Evolutionary conservation across 352 stramenopile genomes (phyloP).

Genomic region (Bremia lactucae): DNA sequence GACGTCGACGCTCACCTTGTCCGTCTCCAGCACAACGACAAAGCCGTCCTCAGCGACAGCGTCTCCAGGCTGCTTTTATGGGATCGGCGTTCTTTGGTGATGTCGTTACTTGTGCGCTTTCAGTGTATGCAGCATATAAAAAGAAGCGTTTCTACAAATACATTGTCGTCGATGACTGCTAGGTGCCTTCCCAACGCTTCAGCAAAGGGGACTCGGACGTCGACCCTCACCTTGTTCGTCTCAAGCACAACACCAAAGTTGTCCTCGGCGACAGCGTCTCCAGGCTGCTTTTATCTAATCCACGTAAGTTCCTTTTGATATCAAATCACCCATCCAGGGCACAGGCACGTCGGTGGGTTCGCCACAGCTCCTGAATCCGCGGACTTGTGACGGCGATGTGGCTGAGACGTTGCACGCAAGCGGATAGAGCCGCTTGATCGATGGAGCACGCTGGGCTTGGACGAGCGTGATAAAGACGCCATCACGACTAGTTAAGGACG

Average conservation of each 20-base stretch:
- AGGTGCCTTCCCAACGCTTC: constrained; percentile 86
- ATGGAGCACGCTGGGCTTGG: too few species aligned
- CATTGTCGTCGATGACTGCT: constrained; percentile 90
- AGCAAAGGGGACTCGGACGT: constrained; percentile 70
- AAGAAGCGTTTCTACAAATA: constrained; percentile 90
- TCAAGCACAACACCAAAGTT: constrained; percentile 98
- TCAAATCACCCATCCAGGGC: constrained; percentile 91
- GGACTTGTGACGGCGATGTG: constrained; percentile 7
- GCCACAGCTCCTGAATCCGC: constrained; percentile 27
- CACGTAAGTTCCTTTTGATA: constrained; percentile 96
- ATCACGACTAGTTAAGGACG: too few species aligned
- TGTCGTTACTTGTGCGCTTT: constrained; percentile 11
- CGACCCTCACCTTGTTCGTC: too few species aligned
- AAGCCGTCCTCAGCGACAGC: constrained; percentile 91
- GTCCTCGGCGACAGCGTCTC: constrained; percentile 89
- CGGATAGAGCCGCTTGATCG: too few species aligned
- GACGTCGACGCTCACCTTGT: constrained; percentile 86
- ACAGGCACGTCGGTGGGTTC: constrained; percentile 55
- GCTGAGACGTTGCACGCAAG: background rate
- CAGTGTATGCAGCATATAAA: constrained; percentile 66
- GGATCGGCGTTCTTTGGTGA: too few species aligned
- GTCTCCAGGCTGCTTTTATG: constrained; percentile 90
- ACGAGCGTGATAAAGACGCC: too few species aligned
- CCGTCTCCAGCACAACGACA: constrained; percentile 91
- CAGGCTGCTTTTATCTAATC: constrained; percentile 90